Percentiles rank a stretch among this genome's conserved stretches.
Conservation (phyloP, 2,329 filamentous ascomycete species). For the Botrytis paeoniae region DNA sequence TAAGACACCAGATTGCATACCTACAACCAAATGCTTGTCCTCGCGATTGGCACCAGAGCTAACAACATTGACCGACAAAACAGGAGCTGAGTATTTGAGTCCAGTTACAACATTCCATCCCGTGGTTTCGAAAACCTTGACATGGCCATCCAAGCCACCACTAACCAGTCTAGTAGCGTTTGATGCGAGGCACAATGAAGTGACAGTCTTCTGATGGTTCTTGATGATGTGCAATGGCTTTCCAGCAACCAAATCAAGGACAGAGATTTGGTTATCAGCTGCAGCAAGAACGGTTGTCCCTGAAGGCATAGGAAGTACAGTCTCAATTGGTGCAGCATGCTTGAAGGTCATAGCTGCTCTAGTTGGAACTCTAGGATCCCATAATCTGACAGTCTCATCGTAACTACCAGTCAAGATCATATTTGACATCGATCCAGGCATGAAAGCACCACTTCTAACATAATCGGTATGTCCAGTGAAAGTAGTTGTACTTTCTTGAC, state of each 20-base stretch:
- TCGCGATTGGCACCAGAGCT: conserved; percentile 63
- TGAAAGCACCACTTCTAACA: conserved; percentile 80
- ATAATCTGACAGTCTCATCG: conserved; percentile 87
- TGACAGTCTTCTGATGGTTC: conserved; percentile 98
- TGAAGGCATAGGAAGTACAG: conserved; percentile 80
- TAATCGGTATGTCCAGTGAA: conserved; percentile 91
- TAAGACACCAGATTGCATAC: conserved; percentile 90
- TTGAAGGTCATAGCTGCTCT: conserved; percentile 87
- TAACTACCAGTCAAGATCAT: conserved; percentile 89
- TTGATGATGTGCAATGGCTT: conserved; percentile 82
- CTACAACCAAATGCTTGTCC: conserved; percentile 91
- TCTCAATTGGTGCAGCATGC: conserved; percentile 84
- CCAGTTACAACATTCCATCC: conserved; percentile 96
- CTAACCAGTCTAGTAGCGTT: conserved; percentile 78
- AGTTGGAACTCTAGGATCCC: conserved; percentile 78
- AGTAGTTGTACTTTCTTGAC: conserved; percentile 68
- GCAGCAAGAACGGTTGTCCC: conserved; percentile 84
- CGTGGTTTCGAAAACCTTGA: conserved; percentile 94
- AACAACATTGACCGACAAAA: conserved; percentile 79
- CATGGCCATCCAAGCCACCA: conserved; percentile 88
- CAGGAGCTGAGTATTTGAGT: conserved; percentile 87
- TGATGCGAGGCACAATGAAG: conserved; percentile 77
- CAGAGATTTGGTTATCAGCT: conserved; percentile 81
- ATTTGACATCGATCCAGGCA: conserved; percentile 67
- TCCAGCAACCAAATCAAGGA: conserved; percentile 88